These are phyloP conservation scores for Conringia planisiliqua DNA, from an alignment of 345 rosid genomes.

Conservation along the genomic window DNA sequence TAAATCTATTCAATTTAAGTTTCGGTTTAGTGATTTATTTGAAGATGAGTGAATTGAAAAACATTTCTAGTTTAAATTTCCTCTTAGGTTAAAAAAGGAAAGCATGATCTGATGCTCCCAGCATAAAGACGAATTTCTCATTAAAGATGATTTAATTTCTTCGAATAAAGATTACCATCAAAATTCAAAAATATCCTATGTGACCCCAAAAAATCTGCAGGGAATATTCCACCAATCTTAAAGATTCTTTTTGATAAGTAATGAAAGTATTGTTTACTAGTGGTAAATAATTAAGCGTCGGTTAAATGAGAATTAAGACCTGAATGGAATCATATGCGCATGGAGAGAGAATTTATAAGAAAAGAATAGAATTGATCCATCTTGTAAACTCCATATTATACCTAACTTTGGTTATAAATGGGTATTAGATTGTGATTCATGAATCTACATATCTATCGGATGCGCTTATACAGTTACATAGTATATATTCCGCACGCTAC, in stretches of 20 bases:
- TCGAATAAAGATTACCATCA: not conserved
- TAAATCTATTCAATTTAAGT: not conserved
- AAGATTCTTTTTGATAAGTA: constrained; percentile 1
- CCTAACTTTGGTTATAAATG: not conserved
- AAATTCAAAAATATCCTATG: not conserved
- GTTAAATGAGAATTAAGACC: not conserved
- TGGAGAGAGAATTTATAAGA: not conserved
- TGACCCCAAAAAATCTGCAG: not conserved
- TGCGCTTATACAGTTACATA: not conserved
- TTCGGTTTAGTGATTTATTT: not conserved
- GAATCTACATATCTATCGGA: not conserved
- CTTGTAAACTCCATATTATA: constrained; percentile 3
- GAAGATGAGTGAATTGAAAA: too few species aligned
- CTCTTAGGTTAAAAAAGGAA: not conserved
- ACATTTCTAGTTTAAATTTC: too few species aligned
- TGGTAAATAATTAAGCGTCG: not conserved
- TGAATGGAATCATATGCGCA: not conserved
- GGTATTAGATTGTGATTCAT: not conserved
- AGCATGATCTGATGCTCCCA: not conserved
- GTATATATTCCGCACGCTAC: constrained; percentile 5
- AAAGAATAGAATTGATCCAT: not conserved
- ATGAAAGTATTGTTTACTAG: not conserved
- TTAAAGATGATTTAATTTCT: not conserved
- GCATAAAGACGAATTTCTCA: not conserved
- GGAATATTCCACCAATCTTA: not conserved